These are phyloP conservation scores for Cryptococcus sp. DNA, from an alignment of 1,284 basidiomycete species.

Conservation along the genomic window DNA sequence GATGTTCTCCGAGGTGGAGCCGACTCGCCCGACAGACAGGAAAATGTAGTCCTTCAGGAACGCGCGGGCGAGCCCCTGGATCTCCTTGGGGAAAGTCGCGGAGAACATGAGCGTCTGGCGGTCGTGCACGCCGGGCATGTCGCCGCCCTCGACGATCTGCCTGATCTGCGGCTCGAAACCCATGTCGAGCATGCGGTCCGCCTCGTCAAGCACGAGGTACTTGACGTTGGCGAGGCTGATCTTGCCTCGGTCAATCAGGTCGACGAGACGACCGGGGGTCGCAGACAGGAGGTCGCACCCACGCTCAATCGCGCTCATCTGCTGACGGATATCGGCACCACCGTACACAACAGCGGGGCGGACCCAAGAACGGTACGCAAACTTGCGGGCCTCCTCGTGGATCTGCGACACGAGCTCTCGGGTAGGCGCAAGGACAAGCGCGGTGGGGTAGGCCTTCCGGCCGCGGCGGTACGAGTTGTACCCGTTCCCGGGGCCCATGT, in stretches of 20 bases:
- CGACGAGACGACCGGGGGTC: conserved; percentile 97
- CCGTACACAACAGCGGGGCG: conserved; percentile 98
- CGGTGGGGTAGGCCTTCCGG: conserved; percentile 92
- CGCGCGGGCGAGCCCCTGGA: conserved; percentile 93
- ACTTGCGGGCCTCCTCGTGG: conserved; percentile 98
- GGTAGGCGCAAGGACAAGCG: conserved; percentile 93
- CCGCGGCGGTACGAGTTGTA: conserved; percentile 59
- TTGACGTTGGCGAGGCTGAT: conserved; percentile 96
- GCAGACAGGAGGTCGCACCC: conserved; percentile 96
- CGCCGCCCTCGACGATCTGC: conserved; percentile 94
- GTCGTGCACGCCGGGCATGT: conserved; percentile 90
- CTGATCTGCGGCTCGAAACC: conserved; percentile 99
- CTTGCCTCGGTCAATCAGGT: conserved; percentile 95
- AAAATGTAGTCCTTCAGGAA: conserved; percentile 96
- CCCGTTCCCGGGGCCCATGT: conserved; percentile 48
- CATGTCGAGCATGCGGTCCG: conserved; percentile 99
- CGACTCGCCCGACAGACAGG: conserved; percentile 96
- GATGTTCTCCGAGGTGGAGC: conserved; percentile 98
- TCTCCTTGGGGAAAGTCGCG: conserved; percentile 98
- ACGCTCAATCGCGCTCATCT: conserved; percentile 90
- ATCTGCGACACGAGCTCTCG: conserved; percentile 99
- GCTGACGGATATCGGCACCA: conserved; percentile 94
- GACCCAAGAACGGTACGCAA: conserved; percentile 99
- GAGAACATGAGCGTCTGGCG: conserved; percentile 99
- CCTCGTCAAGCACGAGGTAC: conserved; percentile 98